Conservation (phyloP, 2,329 filamentous ascomycete species). For the Microdochium nivale region DNA sequence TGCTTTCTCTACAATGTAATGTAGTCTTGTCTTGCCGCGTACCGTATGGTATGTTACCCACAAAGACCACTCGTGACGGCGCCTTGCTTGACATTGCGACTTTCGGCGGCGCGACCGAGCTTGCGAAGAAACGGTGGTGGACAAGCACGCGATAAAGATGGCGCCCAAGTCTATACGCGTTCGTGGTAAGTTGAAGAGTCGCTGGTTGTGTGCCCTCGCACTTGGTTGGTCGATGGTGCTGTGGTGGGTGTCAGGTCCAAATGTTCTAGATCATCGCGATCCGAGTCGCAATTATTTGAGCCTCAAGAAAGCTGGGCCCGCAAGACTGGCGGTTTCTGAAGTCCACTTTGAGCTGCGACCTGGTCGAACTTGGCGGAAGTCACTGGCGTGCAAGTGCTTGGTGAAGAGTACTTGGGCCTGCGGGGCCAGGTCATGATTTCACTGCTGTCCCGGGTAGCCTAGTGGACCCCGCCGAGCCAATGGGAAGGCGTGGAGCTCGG, state of each 20-base stretch:
- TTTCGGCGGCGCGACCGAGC: neutral
- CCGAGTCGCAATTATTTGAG: neutral
- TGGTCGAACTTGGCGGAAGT: neutral
- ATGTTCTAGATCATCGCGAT: neutral
- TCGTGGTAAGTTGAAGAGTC: no score
- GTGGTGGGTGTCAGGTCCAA: neutral
- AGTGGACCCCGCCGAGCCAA: neutral
- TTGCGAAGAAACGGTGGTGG: no score
- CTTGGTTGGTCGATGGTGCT: no score
- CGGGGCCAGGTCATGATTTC: neutral
- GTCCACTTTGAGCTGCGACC: neutral
- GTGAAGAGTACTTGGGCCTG: neutral
- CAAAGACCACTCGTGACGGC: slow-evolving; percentile 72
- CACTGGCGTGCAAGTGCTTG: neutral
- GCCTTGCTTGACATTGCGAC: slow-evolving; percentile 63
- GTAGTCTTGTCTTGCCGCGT: slow-evolving; percentile 13
- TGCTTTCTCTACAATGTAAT: neutral
- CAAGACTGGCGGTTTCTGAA: neutral
- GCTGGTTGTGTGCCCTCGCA: no score
- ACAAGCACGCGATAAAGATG: no score
- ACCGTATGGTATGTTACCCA: slow-evolving; percentile 82
- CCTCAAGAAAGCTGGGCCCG: neutral
- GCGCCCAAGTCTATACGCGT: no score
- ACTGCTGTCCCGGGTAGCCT: neutral
- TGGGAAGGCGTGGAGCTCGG: neutral